Evolutionary conservation across 129 eudicot genomes (phyloP).

Genomic region (Apium graveolens): DNA sequence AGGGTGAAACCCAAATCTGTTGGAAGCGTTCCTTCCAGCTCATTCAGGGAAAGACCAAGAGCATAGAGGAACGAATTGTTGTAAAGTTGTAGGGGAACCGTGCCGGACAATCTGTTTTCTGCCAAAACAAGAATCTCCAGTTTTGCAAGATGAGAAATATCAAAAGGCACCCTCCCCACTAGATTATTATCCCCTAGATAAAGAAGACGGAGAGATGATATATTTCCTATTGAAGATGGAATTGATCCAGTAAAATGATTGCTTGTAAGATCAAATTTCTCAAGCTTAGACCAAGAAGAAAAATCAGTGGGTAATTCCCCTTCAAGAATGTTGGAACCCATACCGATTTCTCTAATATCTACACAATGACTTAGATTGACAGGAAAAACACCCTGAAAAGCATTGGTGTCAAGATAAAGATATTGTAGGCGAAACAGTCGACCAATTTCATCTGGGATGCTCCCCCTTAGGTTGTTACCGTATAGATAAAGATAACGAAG

Average conservation of each 20-base stretch:
- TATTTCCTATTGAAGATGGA: slow-evolving; percentile 16
- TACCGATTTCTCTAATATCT: not conserved
- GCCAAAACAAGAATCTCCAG: not conserved
- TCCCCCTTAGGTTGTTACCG: no score
- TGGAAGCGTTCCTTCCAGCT: not conserved
- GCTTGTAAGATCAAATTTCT: not conserved
- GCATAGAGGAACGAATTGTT: slow-evolving; percentile 6
- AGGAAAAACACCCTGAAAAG: slow-evolving; percentile 10
- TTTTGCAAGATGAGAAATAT: slow-evolving; percentile 1
- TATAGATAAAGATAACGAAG: no score
- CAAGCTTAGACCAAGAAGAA: slow-evolving; percentile 1
- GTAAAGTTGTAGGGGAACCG: slow-evolving; percentile 6
- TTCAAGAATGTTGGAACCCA: not conserved
- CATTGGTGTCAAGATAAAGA: not conserved
- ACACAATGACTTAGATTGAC: not conserved
- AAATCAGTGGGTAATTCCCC: slow-evolving; percentile 2
- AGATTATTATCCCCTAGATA: slow-evolving; percentile 2
- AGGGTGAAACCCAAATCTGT: slow-evolving; percentile 4
- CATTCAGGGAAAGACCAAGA: not conserved
- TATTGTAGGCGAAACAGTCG: not conserved
- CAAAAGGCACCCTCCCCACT: slow-evolving; percentile 9
- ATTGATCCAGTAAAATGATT: slow-evolving; percentile 12
- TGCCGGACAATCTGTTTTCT: slow-evolving; percentile 9
- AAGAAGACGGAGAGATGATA: slow-evolving; percentile 1
- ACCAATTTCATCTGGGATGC: no score